phyloP scores from a whole-genome alignment of 2,329 filamentous ascomycete genomes.

The Fusarium dlaminii region DNA sequence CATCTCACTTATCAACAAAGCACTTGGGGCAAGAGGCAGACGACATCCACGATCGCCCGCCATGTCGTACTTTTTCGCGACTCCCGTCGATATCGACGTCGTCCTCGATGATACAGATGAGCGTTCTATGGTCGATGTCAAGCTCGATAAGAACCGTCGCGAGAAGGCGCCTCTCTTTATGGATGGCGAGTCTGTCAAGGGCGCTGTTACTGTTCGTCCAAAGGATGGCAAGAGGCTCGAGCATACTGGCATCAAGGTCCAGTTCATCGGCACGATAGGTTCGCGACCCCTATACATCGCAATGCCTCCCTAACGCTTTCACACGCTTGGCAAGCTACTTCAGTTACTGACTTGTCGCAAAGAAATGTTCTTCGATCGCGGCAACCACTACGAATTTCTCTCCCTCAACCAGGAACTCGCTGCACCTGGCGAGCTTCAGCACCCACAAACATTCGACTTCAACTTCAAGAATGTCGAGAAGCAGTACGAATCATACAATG shows the following conservation, averaged over 20 bases:
- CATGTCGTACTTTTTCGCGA: slow-evolving; percentile 99
- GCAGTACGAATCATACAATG: slow-evolving; percentile 99
- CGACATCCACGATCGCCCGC: slow-evolving; percentile 33
- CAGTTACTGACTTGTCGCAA: slow-evolving; percentile 5
- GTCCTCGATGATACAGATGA: slow-evolving; percentile 96
- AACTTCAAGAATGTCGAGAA: slow-evolving; percentile 99
- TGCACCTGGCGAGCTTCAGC: slow-evolving; percentile 95
- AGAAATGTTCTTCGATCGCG: slow-evolving; percentile 99
- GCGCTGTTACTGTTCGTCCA: slow-evolving; percentile 90
- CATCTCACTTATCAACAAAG: slow-evolving; percentile 13
- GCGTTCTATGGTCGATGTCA: slow-evolving; percentile 94
- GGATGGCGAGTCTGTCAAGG: slow-evolving; percentile 98
- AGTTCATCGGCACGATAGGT: slow-evolving; percentile 99
- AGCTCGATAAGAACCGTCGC: slow-evolving; percentile 96
- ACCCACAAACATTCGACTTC: slow-evolving; percentile 98
- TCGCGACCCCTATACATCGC: slow-evolving; percentile 40
- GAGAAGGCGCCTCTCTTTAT: slow-evolving; percentile 98
- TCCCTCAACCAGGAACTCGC: slow-evolving; percentile 96
- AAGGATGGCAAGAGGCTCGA: slow-evolving; percentile 98
- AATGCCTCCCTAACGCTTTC: slow-evolving; percentile 16
- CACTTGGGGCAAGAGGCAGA: not conserved
- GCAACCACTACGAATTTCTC: slow-evolving; percentile 99
- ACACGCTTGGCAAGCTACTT: slow-evolving; percentile 1
- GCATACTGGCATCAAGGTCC: slow-evolving; percentile 98
- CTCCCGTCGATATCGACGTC: slow-evolving; percentile 98